Evolutionary conservation across 257 asterid genomes (phyloP).

Genomic region (Ligustrum vulgare): DNA sequence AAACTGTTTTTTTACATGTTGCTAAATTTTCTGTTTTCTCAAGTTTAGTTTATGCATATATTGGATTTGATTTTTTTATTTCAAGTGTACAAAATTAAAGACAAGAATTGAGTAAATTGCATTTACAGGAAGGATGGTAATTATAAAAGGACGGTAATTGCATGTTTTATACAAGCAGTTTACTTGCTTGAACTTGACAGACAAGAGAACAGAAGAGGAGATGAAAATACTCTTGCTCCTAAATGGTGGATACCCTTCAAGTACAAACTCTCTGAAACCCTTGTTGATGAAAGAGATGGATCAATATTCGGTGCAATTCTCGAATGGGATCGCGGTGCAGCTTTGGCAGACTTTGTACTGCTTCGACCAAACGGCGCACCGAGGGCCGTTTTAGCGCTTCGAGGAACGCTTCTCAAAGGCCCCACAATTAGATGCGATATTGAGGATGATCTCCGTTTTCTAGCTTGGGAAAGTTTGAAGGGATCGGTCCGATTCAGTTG

Average conservation of each 20-base stretch:
- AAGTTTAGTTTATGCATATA: neutral
- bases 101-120: conserved; percentile 3
- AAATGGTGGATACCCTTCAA: conserved; percentile 97
- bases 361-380: conserved; percentile 93
- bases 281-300: conserved; percentile 87
- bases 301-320: conserved; percentile 92
- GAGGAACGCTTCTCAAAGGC: conserved; percentile 84
- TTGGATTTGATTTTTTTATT: too few species aligned
- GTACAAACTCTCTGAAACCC: conserved; percentile 70
- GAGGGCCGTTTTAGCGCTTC: conserved; percentile 68
- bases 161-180: conserved; percentile 96
- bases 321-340: conserved; percentile 95
- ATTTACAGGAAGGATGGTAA: conserved; percentile 80
- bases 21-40: neutral
- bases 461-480: conserved; percentile 88
- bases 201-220: conserved; percentile 65
- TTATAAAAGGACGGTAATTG: conserved; percentile 82
- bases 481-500: conserved; percentile 82
- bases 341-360: conserved; percentile 69
- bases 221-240: conserved; percentile 80
- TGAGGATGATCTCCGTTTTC: conserved; percentile 89
- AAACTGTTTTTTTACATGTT: neutral
- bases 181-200: conserved; percentile 94
- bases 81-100: too few species aligned
- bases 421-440: conserved; percentile 87